A percentile compares a stretch with the other conserved stretches of the same genome.
Evolutionary conservation across 2,329 filamentous ascomycete genomes (phyloP).

Genomic region (Fusarium sp.): DNA sequence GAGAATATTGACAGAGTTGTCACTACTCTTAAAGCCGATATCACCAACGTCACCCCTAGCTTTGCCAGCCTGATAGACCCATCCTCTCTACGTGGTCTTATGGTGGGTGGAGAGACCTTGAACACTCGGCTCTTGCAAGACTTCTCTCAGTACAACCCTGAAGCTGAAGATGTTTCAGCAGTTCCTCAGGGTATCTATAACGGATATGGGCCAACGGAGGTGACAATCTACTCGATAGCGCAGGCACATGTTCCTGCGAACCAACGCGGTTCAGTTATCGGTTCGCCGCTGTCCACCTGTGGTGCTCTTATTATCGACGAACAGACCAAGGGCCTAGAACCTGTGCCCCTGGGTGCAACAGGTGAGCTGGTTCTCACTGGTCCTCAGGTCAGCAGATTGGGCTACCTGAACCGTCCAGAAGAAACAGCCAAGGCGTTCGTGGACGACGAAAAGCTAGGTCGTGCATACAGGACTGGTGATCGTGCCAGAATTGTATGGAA

Average conservation of each 20-base stretch:
- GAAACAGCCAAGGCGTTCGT: conserved; percentile 16
- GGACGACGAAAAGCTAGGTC: not conserved
- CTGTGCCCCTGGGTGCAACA: conserved; percentile 14
- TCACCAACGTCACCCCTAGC: conserved; percentile 29
- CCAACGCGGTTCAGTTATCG: conserved; percentile 20
- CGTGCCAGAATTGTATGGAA: conserved; percentile 23
- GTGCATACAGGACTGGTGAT: conserved; percentile 22
- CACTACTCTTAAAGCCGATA: conserved; percentile 7
- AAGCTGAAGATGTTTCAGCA: rapidly evolving
- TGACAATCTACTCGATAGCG: conserved; percentile 27
- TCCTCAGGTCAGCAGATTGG: conserved; percentile 17
- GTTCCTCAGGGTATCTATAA: conserved; percentile 21
- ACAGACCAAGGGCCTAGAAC: not conserved
- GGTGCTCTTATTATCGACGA: not conserved
- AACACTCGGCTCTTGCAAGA: conserved; percentile 17
- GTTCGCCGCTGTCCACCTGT: conserved; percentile 11
- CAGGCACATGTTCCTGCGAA: conserved; percentile 10
- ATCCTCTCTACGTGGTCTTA: not conserved
- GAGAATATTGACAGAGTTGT: conserved; percentile 29
- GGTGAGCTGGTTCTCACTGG: conserved; percentile 28
- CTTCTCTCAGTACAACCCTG: conserved; percentile 2
- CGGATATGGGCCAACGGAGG: conserved; percentile 25
- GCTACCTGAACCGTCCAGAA: conserved; percentile 24
- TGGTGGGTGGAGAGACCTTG: conserved; percentile 36
- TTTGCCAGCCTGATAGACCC: conserved; percentile 28